Percentiles rank a stretch among this genome's conserved stretches.
Evolutionary conservation across 106 monocot species (phyloP).

Genomic region (Platanthera guangdongensis): DNA sequence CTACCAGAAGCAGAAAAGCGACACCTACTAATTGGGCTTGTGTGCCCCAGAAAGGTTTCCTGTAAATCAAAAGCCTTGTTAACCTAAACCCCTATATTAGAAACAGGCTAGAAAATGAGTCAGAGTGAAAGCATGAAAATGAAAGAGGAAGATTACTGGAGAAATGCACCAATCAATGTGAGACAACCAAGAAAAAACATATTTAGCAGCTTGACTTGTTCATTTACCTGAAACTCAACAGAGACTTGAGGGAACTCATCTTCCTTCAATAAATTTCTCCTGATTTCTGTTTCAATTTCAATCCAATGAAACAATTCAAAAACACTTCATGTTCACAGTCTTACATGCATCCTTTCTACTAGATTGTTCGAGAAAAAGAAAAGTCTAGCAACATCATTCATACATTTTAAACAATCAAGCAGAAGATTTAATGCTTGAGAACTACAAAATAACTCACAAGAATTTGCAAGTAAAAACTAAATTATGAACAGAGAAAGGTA

Average conservation of each 20-base stretch:
- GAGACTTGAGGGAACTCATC: constrained; percentile 80
- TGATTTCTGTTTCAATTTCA: constrained; percentile 15
- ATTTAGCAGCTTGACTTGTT: background rate
- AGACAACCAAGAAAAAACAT: background rate
- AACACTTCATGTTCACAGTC: background rate
- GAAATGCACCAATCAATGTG: background rate
- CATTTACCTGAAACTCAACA: constrained; percentile 74
- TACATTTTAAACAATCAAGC: background rate
- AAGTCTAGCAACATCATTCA: background rate
- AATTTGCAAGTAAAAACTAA: background rate
- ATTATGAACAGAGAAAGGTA: background rate
- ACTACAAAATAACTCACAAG: background rate
- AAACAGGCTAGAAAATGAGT: background rate
- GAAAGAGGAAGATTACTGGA: background rate
- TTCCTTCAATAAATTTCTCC: constrained; percentile 24
- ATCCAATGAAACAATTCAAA: constrained; percentile 1
- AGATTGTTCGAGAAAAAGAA: background rate
- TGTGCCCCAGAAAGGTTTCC: constrained; percentile 98
- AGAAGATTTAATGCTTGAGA: background rate
- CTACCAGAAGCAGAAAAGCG: constrained; percentile 90
- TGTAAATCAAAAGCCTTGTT: constrained; percentile 24
- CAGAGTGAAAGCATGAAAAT: background rate
- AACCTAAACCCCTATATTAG: constrained; percentile 3
- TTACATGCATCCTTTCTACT: background rate
- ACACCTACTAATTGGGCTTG: constrained; percentile 83